A percentile compares a stretch with the other conserved stretches of the same genome.
Conservation (phyloP, 2,329 filamentous ascomycete species). For the Xylariaceae sp. region DNA sequence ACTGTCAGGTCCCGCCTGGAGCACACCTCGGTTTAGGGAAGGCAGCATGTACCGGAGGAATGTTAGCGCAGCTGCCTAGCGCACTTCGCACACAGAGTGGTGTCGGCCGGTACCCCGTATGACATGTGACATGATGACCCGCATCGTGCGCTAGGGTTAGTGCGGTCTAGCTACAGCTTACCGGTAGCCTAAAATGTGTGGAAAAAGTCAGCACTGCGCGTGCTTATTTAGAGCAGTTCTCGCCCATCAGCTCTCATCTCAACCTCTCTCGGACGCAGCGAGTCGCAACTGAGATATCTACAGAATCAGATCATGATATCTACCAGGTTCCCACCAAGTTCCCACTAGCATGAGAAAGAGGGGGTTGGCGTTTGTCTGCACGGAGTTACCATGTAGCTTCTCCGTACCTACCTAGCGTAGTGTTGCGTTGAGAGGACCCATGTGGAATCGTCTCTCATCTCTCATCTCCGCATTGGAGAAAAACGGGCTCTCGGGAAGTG, state of each 20-base stretch:
- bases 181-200: neutral
- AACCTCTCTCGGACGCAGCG: neutral
- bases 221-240: neutral
- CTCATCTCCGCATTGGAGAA: constrained; percentile 39
- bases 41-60: neutral
- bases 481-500: constrained; percentile 20
- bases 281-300: neutral
- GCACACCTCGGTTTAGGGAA: neutral
- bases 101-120: neutral
- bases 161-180: neutral
- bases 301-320: neutral
- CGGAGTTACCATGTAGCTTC: neutral
- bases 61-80: neutral
- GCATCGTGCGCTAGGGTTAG: neutral
- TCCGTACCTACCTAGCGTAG: too few relatives aligned
- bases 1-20: neutral
- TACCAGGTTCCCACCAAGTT: neutral
- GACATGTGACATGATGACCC: constrained; percentile 2
- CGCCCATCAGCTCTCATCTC: neutral
- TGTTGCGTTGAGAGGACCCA: neutral
- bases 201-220: neutral
- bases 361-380: neutral
- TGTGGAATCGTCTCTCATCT: constrained; percentile 8
- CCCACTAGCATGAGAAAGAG: neutral
- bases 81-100: neutral